These are phyloP conservation scores for Rhodofomes roseus DNA, from an alignment of 1,284 basidiomycete species.

Conservation along the genomic window DNA sequence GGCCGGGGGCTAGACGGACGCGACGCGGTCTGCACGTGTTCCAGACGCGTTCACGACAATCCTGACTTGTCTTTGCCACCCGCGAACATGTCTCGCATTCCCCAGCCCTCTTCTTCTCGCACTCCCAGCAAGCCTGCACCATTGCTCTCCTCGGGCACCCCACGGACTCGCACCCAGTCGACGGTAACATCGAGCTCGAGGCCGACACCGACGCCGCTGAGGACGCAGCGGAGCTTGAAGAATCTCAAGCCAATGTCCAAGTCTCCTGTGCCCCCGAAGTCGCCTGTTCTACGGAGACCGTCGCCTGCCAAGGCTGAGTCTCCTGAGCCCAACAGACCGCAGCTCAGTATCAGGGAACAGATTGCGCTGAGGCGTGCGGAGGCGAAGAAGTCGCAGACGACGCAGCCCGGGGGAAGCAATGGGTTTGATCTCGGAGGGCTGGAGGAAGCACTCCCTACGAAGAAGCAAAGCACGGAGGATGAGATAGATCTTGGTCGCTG, in stretches of 20 bases:
- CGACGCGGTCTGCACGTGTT: constrained; percentile 15
- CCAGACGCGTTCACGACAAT: background rate
- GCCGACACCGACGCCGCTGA: constrained; percentile 17
- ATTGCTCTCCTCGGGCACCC: constrained; percentile 12
- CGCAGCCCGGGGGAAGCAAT: constrained; percentile 17
- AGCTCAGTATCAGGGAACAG: constrained; percentile 62
- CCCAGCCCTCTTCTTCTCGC: constrained; percentile 40
- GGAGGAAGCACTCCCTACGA: constrained; percentile 44
- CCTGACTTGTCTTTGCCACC: background rate
- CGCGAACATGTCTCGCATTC: constrained; percentile 45
- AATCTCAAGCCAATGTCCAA: constrained; percentile 9
- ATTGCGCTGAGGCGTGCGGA: constrained; percentile 74
- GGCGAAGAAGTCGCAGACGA: constrained; percentile 52
- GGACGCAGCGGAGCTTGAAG: constrained; percentile 16
- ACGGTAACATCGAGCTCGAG: constrained; percentile 7
- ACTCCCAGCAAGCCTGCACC: constrained; percentile 21
- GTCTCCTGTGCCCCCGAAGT: constrained; percentile 14
- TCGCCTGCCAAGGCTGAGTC: constrained; percentile 22
- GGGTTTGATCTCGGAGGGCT: constrained; percentile 31
- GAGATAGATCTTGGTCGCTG: constrained; percentile 58
- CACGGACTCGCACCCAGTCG: constrained; percentile 14
- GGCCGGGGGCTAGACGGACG: constrained; percentile 10
- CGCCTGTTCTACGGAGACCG: constrained; percentile 12
- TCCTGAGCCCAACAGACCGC: constrained; percentile 28
- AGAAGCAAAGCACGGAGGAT: constrained; percentile 42